These are phyloP conservation scores for Pichia norvegensis DNA, from an alignment of 1,139 yeast genomes.

Conservation along the genomic window DNA sequence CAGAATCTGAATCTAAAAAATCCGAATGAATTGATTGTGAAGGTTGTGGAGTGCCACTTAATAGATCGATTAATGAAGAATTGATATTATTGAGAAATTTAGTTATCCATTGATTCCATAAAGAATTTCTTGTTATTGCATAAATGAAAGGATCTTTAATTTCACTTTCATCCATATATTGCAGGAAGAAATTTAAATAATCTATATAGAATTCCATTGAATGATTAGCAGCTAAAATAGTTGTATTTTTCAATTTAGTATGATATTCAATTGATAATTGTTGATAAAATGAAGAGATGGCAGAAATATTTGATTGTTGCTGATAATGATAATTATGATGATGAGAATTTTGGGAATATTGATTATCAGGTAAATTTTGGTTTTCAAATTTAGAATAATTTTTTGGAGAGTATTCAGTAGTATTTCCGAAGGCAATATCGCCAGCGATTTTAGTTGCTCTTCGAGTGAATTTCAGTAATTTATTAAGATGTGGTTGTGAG, in stretches of 20 bases:
- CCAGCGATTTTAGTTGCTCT: conserved; percentile 25
- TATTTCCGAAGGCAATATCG: conserved; percentile 26
- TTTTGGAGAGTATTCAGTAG: conserved; percentile 2
- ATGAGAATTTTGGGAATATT: background rate
- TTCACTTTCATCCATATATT: conserved; percentile 27
- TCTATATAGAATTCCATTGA: conserved; percentile 22
- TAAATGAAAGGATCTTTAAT: conserved; percentile 24
- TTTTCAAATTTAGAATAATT: too few relatives aligned
- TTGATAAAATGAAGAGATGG: background rate
- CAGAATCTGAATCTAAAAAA: background rate
- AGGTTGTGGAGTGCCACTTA: background rate
- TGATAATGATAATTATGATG: background rate
- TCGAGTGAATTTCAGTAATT: conserved; percentile 18
- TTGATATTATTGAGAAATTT: conserved; percentile 2
- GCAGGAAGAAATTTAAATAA: conserved; percentile 24
- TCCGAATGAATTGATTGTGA: background rate
- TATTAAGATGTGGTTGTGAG: background rate
- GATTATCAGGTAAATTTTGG: background rate
- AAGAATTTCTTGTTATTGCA: conserved; percentile 25
- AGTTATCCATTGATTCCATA: conserved; percentile 24
- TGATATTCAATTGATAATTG: conserved; percentile 5
- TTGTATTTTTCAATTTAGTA: conserved; percentile 1
- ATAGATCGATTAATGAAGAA: background rate
- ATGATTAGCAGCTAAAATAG: conserved; percentile 9
- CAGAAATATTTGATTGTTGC: background rate